Percentiles rank a stretch among this genome's conserved stretches.
These are phyloP conservation scores for Fusarium denticulatum DNA, from an alignment of 2,329 filamentous ascomycete genomes.

Conservation along the genomic window DNA sequence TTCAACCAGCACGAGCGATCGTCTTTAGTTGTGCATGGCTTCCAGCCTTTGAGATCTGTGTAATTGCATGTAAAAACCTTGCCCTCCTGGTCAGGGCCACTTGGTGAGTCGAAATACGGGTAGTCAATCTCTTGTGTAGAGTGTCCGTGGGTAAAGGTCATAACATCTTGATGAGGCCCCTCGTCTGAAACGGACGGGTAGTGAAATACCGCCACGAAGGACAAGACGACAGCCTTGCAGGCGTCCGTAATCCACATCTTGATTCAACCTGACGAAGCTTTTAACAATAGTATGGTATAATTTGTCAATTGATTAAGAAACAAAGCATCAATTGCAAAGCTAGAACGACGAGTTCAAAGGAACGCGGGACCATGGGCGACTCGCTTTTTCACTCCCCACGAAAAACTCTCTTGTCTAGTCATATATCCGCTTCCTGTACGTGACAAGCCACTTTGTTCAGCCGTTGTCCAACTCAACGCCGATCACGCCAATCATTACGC, in stretches of 20 bases:
- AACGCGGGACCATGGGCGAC: neutral
- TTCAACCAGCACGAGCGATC: conserved; percentile 6
- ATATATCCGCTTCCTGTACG: neutral
- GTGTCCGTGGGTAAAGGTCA: neutral
- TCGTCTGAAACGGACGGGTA: neutral
- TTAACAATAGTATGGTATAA: accelerated
- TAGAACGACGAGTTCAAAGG: neutral
- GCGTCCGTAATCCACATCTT: conserved; percentile 9
- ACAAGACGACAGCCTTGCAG: conserved; percentile 3
- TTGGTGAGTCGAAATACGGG: neutral
- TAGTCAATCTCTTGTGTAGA: neutral
- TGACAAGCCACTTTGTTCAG: neutral
- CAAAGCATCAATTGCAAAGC: neutral
- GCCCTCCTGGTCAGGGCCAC: neutral
- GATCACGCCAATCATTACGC: neutral
- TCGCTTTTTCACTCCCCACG: neutral
- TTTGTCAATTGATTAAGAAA: neutral
- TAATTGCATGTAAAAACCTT: neutral
- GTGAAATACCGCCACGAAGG: conserved; percentile 5
- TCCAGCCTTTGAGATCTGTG: neutral
- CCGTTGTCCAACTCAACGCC: neutral
- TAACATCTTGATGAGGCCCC: neutral
- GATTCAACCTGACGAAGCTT: accelerated
- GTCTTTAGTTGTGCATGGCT: neutral
- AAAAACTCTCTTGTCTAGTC: neutral